phyloP scores from a whole-genome alignment of 192 early-diverging fungal genomes.

The Backusella psychrophila region DNA sequence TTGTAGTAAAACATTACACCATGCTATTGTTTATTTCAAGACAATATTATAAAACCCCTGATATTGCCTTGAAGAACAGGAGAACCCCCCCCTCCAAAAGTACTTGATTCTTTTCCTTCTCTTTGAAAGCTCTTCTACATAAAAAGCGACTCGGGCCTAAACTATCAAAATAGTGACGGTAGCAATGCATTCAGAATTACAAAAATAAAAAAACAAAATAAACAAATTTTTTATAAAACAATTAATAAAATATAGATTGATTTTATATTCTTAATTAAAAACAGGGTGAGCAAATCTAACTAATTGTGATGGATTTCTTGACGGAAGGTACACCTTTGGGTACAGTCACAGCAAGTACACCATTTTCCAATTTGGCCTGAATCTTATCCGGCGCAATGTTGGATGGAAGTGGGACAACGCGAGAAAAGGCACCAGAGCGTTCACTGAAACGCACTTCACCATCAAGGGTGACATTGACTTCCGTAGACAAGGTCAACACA shows the following conservation, averaged over 20 bases:
- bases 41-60: background rate
- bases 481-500: constrained; percentile 44
- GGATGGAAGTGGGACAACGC: constrained; percentile 45
- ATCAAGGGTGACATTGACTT: constrained; percentile 25
- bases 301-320: constrained; percentile 49
- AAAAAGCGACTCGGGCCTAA: too few species aligned
- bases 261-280: background rate
- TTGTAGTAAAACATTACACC: background rate
- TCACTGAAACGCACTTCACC: constrained; percentile 47
- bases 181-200: background rate
- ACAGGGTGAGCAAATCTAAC: constrained; percentile 8
- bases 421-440: constrained; percentile 45
- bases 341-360: constrained; percentile 48
- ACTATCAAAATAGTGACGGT: background rate
- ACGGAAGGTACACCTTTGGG: constrained; percentile 35
- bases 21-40: background rate
- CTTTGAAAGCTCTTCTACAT: too few species aligned
- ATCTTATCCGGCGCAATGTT: constrained; percentile 47
- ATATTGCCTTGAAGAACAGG: background rate
- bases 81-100: background rate
- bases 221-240: background rate
- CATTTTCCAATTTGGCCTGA: constrained; percentile 52
- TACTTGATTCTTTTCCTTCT: too few species aligned
- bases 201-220: background rate
- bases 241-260: background rate